Evolutionary conservation across 345 rosid species (phyloP), one percentile per base, ranked within the genome.

Genomic region (Eucalyptus tenuipes): DNA sequence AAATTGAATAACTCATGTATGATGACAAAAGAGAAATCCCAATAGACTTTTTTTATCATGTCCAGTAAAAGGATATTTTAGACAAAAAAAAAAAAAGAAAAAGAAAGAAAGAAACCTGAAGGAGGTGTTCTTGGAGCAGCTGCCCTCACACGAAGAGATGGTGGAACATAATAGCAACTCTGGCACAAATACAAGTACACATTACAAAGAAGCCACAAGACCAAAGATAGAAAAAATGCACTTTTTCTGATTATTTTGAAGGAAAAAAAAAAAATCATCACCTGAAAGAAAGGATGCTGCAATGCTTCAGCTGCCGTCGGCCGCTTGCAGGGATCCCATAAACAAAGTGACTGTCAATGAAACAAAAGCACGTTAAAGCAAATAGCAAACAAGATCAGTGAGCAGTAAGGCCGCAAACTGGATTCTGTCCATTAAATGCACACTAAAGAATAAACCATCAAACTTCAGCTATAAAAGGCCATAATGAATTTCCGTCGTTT

Each of bases 241-340:
- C 29, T 24, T 71, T 68, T 31, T 47, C 42, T 71, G 87, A 75
- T 40, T 42, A 37, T 20, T 75, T 20, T 75, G 7, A 20, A 75
- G 27, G 14, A 9, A 33, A 87, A 40, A 48, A 27, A 85, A 27
- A 85, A 37, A 79, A 10, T 52, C 49, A 55, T 85, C 85, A 98
- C 99, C 99, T 95, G 95, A 89, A 98, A 98, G 94, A 96, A 98
- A 25, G 99, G 98, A 93, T 97, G 99, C 88, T 97, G 98, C 88
- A 98, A 95, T 86, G 94, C 97, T 90, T 97, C 99, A n/a, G 92
- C 94, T 71, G 99, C 98, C 25, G 94, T 93, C 8, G 97, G 98
- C 94, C 99, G 94, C 91, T 92, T 92, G 94, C 92, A 89, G 57
- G 99, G 99, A 94, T 98, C 99, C 99, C 99, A 98, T 7, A 97